A percentile compares a stretch with the other conserved stretches of the same genome.
These are phyloP conservation scores for Pyricularia sp. DNA, from an alignment of 2,329 filamentous ascomycete species.

Conservation along the genomic window DNA sequence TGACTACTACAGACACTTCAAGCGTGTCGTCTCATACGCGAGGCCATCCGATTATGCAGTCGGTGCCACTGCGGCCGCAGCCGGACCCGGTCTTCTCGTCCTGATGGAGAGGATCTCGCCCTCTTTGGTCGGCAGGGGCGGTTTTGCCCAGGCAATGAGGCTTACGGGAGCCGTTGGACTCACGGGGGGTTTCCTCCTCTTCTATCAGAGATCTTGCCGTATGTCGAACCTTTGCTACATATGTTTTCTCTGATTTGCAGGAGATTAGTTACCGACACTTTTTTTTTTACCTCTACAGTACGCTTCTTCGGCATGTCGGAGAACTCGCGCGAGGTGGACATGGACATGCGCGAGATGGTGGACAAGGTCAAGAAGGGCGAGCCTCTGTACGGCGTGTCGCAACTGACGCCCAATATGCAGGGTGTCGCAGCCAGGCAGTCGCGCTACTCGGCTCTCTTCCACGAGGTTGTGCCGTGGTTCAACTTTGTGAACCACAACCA, in stretches of 20 bases:
- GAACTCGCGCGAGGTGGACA: conserved; percentile 79
- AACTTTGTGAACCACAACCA: conserved; percentile 95
- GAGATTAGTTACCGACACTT: background rate
- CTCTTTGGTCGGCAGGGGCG: conserved; percentile 69
- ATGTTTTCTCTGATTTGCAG: background rate
- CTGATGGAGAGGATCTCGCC: conserved; percentile 76
- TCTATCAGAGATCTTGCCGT: conserved; percentile 77
- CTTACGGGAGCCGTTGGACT: conserved; percentile 60
- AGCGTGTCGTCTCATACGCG: conserved; percentile 78
- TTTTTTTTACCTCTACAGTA: conserved; percentile 35
- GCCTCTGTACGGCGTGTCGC: conserved; percentile 73
- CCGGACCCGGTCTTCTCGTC: conserved; percentile 61
- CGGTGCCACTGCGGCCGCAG: conserved; percentile 54
- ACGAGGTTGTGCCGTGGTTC: conserved; percentile 85
- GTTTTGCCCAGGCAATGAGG: conserved; percentile 73
- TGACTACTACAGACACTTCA: conserved; percentile 57
- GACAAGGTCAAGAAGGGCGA: conserved; percentile 86
- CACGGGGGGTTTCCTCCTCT: conserved; percentile 67
- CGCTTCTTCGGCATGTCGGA: conserved; percentile 93
- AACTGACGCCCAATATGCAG: conserved; percentile 77
- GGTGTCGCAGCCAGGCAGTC: conserved; percentile 87
- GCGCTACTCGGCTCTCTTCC: conserved; percentile 73
- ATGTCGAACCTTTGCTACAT: conserved; percentile 27
- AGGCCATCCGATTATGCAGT: conserved; percentile 69
- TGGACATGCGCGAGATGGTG: conserved; percentile 99